phyloP scores from a whole-genome alignment of 202 grass and related monocot genomes.

The Schoenoplectus triqueter region DNA sequence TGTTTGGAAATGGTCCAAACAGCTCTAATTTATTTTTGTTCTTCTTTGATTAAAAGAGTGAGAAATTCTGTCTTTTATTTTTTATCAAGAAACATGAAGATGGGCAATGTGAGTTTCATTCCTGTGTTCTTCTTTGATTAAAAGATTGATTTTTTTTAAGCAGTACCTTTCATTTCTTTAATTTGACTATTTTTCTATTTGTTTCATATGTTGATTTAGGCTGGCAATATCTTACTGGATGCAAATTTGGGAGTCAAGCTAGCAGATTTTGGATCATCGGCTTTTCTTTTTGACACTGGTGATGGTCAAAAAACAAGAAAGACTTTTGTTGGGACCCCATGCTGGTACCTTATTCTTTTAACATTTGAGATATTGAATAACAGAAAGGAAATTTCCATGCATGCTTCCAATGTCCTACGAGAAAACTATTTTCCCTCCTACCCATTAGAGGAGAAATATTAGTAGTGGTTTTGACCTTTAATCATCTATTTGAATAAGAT shows the following conservation, averaged over 20 bases:
- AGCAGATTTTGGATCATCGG: constrained; percentile 85
- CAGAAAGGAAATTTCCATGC: not conserved
- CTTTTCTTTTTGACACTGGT: constrained; percentile 86
- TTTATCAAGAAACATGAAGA: not conserved
- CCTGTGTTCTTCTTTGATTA: not conserved
- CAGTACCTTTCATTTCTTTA: not conserved
- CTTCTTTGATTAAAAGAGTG: not conserved
- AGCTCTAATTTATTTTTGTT: not conserved
- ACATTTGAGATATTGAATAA: constrained; percentile 2
- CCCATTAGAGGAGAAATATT: not conserved
- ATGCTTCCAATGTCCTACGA: not conserved
- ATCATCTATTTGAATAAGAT: constrained; percentile 13
- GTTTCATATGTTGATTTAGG: constrained; percentile 45
- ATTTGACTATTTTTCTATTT: not conserved
- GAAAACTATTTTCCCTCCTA: not conserved
- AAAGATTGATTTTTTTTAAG: not conserved
- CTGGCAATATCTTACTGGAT: constrained; percentile 93
- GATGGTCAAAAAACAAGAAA: constrained; percentile 77
- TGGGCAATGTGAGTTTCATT: not conserved
- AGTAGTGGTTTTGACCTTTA: not conserved
- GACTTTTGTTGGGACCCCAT: constrained; percentile 92
- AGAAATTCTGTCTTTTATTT: not conserved
- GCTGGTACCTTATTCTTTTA: constrained; percentile 51
- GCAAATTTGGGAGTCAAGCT: constrained; percentile 71
- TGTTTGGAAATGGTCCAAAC: constrained; percentile 16